phyloP scores from a whole-genome alignment of 306 rosid genomes.

The Vachellia collinsii region DNA sequence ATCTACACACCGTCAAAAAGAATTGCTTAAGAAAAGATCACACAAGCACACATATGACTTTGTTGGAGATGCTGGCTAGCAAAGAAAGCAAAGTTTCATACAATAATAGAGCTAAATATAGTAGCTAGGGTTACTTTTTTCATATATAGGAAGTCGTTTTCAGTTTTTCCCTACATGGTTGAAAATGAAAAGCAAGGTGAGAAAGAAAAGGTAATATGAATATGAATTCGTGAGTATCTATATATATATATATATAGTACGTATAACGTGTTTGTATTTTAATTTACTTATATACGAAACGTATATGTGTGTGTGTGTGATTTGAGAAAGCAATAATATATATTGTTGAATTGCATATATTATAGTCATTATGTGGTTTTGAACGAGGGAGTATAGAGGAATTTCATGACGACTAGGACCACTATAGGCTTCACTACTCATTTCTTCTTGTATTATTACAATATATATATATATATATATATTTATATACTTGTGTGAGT shows the following conservation, averaged over 20 bases:
- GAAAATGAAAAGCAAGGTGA: neutral
- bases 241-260: no score
- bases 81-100: conserved; percentile 32
- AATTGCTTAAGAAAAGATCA: neutral
- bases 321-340: conserved; percentile 12
- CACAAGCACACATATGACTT: neutral
- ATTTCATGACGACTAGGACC: conserved; percentile 55
- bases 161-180: neutral
- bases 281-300: neutral
- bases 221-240: neutral
- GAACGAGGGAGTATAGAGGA: conserved; percentile 40
- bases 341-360: neutral
- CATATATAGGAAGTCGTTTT: conserved; percentile 12
- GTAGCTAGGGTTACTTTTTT: conserved; percentile 20
- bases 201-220: neutral
- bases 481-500: no score
- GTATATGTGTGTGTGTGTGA: neutral
- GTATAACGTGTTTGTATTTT: neutral
- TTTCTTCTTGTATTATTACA: conserved; percentile 56
- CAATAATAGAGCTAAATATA: conserved; percentile 10
- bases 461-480: neutral
- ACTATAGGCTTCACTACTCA: conserved; percentile 63
- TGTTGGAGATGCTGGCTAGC: conserved; percentile 22
- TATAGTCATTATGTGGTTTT: conserved; percentile 49
- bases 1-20: neutral